These are phyloP conservation scores for Fusarium hostae DNA, from an alignment of 2,329 filamentous ascomycete genomes.

Conservation along the genomic window DNA sequence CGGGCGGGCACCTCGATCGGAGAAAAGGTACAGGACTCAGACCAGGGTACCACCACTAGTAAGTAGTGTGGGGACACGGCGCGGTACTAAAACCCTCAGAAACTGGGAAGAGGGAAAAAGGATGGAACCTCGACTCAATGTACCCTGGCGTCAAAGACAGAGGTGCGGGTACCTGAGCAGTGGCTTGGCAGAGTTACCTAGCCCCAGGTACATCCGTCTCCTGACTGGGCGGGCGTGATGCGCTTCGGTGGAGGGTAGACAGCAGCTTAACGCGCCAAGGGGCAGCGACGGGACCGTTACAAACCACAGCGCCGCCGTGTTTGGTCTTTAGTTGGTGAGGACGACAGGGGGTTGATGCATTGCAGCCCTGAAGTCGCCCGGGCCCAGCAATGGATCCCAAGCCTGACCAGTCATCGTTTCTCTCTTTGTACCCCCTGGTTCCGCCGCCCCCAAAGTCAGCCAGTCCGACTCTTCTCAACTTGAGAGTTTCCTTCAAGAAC, in stretches of 20 bases:
- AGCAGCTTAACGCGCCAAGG: slow-evolving; percentile 38
- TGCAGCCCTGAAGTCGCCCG: slow-evolving; percentile 36
- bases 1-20: slow-evolving; percentile 21
- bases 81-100: slow-evolving; percentile 17
- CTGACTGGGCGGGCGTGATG: slow-evolving; percentile 31
- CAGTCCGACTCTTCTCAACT: slow-evolving; percentile 17
- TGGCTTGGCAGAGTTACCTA: slow-evolving; percentile 33
- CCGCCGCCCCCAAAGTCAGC: slow-evolving; percentile 29
- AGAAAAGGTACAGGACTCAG: slow-evolving; percentile 25
- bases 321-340: slow-evolving; percentile 8
- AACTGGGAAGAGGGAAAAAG: slow-evolving; percentile 35
- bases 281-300: slow-evolving; percentile 35
- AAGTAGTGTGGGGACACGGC: slow-evolving; percentile 29
- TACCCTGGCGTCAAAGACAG: slow-evolving; percentile 27
- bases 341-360: slow-evolving; percentile 34
- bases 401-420: slow-evolving; percentile 25
- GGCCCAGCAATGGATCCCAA: slow-evolving; percentile 25
- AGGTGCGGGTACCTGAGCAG: slow-evolving; percentile 35
- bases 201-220: slow-evolving; percentile 33
- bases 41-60: slow-evolving; percentile 28
- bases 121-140: slow-evolving; percentile 30
- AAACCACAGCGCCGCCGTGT: slow-evolving; percentile 32
- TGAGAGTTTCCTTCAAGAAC: slow-evolving; percentile 18
- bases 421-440: slow-evolving; percentile 21
- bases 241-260: slow-evolving; percentile 19